These are phyloP conservation scores for Wickerhamomyces hampshirensis DNA, from an alignment of 805 yeast species.

Conservation along the genomic window DNA sequence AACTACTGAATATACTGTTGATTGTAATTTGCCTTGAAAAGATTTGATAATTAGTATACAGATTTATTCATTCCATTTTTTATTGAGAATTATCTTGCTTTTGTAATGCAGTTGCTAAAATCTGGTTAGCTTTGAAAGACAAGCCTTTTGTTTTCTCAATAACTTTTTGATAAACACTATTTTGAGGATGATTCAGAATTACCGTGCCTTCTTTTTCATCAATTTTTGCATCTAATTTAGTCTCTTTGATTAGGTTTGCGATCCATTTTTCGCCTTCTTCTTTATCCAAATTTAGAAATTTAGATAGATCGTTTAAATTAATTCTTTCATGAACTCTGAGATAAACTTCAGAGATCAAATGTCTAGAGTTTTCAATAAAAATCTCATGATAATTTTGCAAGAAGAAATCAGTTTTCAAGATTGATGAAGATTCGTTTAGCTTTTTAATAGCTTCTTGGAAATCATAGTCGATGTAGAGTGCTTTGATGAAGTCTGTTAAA, in stretches of 20 bases:
- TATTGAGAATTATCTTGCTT: conserved; percentile 21
- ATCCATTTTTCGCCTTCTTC: conserved; percentile 51
- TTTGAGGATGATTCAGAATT: conserved; percentile 48
- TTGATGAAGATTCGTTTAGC: conserved; percentile 41
- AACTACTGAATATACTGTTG: too few relatives aligned
- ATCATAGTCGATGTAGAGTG: conserved; percentile 54
- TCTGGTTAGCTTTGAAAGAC: conserved; percentile 54
- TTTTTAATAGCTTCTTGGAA: conserved; percentile 47
- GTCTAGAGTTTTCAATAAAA: conserved; percentile 44
- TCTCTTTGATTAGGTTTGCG: conserved; percentile 43
- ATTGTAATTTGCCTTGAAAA: too few relatives aligned
- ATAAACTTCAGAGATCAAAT: conserved; percentile 48
- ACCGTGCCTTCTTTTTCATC: conserved; percentile 47
- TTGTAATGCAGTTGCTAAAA: conserved; percentile 41
- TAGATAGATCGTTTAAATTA: conserved; percentile 41
- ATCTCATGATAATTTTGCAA: conserved; percentile 35
- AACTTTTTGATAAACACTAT: conserved; percentile 61
- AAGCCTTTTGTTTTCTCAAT: conserved; percentile 64
- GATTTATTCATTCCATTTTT: background rate
- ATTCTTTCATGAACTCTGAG: conserved; percentile 49
- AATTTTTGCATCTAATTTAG: conserved; percentile 49
- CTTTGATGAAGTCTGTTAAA: conserved; percentile 49
- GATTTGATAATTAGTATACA: too few relatives aligned
- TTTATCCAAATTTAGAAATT: conserved; percentile 36
- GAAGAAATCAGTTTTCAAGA: conserved; percentile 55